Base-by-base conservation (phyloP, 305 asterid genomes). In the Euphrasia arctica region DNA sequence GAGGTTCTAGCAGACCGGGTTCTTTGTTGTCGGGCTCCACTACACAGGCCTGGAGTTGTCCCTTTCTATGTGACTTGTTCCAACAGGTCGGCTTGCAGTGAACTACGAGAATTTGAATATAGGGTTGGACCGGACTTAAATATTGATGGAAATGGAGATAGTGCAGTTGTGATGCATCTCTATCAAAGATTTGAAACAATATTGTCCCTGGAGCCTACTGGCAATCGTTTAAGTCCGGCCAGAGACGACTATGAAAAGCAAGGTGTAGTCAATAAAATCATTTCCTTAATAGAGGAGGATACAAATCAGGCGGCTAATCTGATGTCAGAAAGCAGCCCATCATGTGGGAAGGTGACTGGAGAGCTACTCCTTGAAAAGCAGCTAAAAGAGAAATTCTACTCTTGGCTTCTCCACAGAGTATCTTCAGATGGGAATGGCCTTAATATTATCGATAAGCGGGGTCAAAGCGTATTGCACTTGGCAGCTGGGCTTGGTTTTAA, bases 401-500 rank as follows among this genome's bases (percentile, higher is more conserved):
- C 79, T 52, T 90, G 96, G 97, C 87, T 93, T 71, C 76, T 90
- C 49, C 78, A 72, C 54, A 83, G 74, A 70, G 80, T 85, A 58
- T 66, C 76, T 58, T 85, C 81, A 78, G 95, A 77, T 68, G 89
- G 82, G 28, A 85, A 74, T 70, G 87, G 90, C 55, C 82, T 82
- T 13, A 75, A 78, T 61, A 52, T 68, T 60, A 58, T 79, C 14
- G 97, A 81, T 54, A 4, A 64, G 48, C 81, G 80, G 78, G 99
- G 99, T 76, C 99, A 90, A 82, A 83, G 96, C 56, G 87, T 86
- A 54, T 69, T 93, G 71, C 99, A 93, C 83, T 80, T 93, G 77
- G 90, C 95, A 51, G 95, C 95, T 71, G 89, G 96, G 67, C 87
- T 90, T 70, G 99, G 97, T 70, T 93, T 84, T 70, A 80, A 83